Percentiles rank a stretch among this genome's conserved stretches.
Conservation (phyloP, 2,329 filamentous ascomycete species). For the Trichoderma sp. region DNA sequence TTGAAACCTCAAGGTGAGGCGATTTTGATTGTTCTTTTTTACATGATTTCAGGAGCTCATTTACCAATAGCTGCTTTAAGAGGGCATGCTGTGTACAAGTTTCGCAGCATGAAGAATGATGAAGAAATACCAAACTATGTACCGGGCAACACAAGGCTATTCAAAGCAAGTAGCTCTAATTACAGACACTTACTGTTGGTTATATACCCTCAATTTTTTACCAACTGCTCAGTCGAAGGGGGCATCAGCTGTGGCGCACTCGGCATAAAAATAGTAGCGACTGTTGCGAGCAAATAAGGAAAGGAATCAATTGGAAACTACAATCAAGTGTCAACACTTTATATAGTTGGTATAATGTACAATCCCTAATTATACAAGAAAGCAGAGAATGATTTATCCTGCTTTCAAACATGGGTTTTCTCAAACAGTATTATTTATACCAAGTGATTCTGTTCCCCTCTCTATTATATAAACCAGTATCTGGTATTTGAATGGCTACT, state of each 20-base stretch:
- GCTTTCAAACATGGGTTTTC: neutral
- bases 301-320: neutral
- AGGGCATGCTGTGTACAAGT: neutral
- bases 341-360: too few species aligned
- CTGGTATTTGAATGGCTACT: neutral
- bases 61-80: slow-evolving; percentile 21
- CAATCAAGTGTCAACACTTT: neutral
- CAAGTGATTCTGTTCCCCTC: neutral
- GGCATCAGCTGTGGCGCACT: neutral
- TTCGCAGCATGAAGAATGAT: slow-evolving; percentile 5
- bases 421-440: neutral
- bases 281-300: neutral
- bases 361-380: neutral
- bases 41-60: slow-evolving; percentile 23
- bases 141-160: neutral
- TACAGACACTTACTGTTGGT: too few species aligned
- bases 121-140: neutral
- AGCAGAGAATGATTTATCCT: neutral
- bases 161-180: neutral
- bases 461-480: neutral
- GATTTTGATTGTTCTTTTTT: slow-evolving; percentile 12
- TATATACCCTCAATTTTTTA: neutral
- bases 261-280: neutral
- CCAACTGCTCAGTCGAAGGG: neutral
- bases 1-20: slow-evolving; percentile 28